Evolutionary conservation across 2,329 filamentous ascomycete species (phyloP), one percentile per base, ranked within the genome.

Genomic region (Xylaria sp.): DNA sequence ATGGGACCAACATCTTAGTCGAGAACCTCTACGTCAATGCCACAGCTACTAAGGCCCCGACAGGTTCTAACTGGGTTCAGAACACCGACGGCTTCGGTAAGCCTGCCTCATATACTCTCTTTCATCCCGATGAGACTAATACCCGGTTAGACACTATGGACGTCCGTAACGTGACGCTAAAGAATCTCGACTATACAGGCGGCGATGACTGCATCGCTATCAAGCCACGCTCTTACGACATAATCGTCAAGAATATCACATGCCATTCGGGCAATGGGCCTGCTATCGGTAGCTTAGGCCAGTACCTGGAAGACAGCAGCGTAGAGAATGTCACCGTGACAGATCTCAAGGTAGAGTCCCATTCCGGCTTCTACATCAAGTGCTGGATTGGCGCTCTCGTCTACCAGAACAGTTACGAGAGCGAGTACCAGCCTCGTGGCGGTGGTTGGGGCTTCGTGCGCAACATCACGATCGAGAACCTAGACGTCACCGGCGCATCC

Each of bases 201-300:
- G 85, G 86, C 51, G 85, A 88, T 70, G 85, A 88, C 74, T 88
- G 85, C 66, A 81, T 88, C 34, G 86, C 86, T 3, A 84, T 88
- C 69, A 88, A 88, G 69, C 84, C 85, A 0, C 81, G 85, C n/a
- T 84, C 81, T 0, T 86, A 85, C 74, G 83, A 86, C 58, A 80
- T 88, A 48, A 78, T 76, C 47, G 78, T 84, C 21, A 79, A 80
- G 30, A 86, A 87, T 62, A 82, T 83, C 48, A 55, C 83, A 21
- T 86, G 86, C 64, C 80, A 81, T 50, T 83, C 84, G 12, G 85
- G 85, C 2, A 88, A 88, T 67, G 86, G 86, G 17, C 84, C 88
- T 32, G 85, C 86, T 4, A 85, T 88, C 47, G 86, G 86, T 1
- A 83, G 81, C 69, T 78, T 88, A 0, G 85, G 85, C 1, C 86